phyloP scores from a whole-genome alignment of 208 protist species.

The Trypanosomatidae sp. region DNA sequence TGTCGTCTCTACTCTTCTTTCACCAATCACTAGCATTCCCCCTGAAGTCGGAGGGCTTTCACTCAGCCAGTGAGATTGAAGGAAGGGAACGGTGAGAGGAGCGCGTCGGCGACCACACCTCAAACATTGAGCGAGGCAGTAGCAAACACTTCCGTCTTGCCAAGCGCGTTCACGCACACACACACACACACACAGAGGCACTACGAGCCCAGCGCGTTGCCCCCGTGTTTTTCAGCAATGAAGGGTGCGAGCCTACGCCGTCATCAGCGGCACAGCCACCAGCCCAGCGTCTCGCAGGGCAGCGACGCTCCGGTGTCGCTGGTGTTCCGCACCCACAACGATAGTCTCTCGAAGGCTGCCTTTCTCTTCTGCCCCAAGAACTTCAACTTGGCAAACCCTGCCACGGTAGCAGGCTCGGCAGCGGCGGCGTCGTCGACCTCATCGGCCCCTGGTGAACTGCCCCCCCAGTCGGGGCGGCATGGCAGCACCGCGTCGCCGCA shows the following conservation, averaged over 20 bases:
- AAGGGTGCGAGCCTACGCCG: conserved; percentile 41
- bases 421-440: background rate
- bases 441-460: background rate
- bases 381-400: conserved; percentile 44
- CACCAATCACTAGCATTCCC: no score
- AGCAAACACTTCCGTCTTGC: background rate
- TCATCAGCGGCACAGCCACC: conserved; percentile 37
- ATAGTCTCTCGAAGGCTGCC: conserved; percentile 49
- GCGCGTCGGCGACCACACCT: background rate
- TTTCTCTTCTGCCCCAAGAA: conserved; percentile 85
- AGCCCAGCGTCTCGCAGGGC: conserved; percentile 26
- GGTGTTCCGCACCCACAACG: conserved; percentile 76
- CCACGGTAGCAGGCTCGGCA: background rate
- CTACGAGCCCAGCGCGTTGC: background rate
- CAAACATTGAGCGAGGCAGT: background rate
- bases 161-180: background rate
- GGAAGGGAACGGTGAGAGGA: background rate
- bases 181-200: background rate
- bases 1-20: no score
- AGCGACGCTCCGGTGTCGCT: conserved; percentile 65
- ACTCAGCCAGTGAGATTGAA: background rate
- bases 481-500: background rate
- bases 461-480: background rate
- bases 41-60: background rate
- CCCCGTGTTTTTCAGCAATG: conserved; percentile 9